phyloP scores from a whole-genome alignment of 169 alveolate species.

The Eimeria falciformis region DNA sequence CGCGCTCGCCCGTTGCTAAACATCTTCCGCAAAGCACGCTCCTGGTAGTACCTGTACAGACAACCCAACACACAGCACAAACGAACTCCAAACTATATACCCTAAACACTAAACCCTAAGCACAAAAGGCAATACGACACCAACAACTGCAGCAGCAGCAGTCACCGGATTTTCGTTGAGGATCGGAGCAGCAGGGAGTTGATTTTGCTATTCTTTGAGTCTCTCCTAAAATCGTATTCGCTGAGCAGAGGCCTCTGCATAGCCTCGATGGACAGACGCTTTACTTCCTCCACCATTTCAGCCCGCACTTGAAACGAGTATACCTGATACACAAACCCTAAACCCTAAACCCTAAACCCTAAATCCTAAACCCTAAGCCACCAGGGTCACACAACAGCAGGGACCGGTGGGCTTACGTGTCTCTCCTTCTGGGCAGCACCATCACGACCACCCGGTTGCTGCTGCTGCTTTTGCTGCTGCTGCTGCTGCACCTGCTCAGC shows the following conservation, averaged over 20 bases:
- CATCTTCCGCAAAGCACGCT: conserved; percentile 97
- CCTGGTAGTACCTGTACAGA: conserved; percentile 89
- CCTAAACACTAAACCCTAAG: neutral
- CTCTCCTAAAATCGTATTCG: conserved; percentile 98
- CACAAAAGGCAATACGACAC: neutral
- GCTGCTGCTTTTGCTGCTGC: conserved; percentile 32
- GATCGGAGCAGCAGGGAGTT: conserved; percentile 92
- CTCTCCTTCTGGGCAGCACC: conserved; percentile 6
- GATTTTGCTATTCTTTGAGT: conserved; percentile 89
- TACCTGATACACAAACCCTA: conserved; percentile 74
- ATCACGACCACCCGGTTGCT: neutral
- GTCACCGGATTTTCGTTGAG: conserved; percentile 93
- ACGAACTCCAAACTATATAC: neutral
- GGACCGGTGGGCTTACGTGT: too few species aligned
- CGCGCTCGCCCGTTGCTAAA: conserved; percentile 98
- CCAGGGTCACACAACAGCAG: too few species aligned
- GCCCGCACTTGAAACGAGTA: conserved; percentile 92
- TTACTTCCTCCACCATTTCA: conserved; percentile 91
- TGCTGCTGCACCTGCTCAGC: neutral
- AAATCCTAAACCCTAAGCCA: too few species aligned
- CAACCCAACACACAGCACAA: neutral
- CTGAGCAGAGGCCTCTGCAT: conserved; percentile 96
- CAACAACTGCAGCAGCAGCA: conserved; percentile 13
- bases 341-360: neutral
- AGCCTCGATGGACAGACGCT: conserved; percentile 90